These are phyloP conservation scores for Graphium sp. DNA, from an alignment of 2,329 filamentous ascomycete species.

Conservation along the genomic window DNA sequence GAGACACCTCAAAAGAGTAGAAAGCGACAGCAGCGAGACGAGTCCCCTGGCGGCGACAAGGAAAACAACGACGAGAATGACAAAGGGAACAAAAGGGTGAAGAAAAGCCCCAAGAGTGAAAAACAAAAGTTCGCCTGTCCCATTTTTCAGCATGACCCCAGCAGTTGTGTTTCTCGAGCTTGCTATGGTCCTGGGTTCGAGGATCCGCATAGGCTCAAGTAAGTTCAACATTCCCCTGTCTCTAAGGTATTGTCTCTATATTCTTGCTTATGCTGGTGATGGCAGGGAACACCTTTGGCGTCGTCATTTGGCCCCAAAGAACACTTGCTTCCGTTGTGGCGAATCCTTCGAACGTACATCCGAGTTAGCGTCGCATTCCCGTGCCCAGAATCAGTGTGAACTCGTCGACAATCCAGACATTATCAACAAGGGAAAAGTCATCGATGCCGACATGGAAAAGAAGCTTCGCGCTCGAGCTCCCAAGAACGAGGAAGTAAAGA, in stretches of 20 bases:
- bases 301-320: not conserved
- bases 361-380: not conserved
- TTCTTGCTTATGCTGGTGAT: too few species aligned
- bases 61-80: constrained; percentile 14
- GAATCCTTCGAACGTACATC: not conserved
- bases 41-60: constrained; percentile 11
- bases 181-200: constrained; percentile 11
- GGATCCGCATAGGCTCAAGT: constrained; percentile 10
- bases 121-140: constrained; percentile 16
- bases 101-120: constrained; percentile 12
- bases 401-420: too few species aligned
- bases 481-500: constrained; percentile 1
- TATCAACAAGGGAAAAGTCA: too few species aligned
- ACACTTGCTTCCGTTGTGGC: constrained; percentile 1
- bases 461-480: not conserved
- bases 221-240: too few species aligned
- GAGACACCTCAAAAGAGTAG: not conserved
- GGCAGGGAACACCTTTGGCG: constrained; percentile 3
- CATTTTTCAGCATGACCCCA: constrained; percentile 16
- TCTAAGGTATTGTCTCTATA: too few species aligned
- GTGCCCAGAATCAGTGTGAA: not conserved
- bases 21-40: constrained; percentile 6
- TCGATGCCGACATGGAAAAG: not conserved
- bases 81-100: constrained; percentile 17
- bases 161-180: constrained; percentile 9